These are phyloP conservation scores for Prosopis cineraria DNA, from an alignment of 306 rosid genomes.

Conservation along the genomic window DNA sequence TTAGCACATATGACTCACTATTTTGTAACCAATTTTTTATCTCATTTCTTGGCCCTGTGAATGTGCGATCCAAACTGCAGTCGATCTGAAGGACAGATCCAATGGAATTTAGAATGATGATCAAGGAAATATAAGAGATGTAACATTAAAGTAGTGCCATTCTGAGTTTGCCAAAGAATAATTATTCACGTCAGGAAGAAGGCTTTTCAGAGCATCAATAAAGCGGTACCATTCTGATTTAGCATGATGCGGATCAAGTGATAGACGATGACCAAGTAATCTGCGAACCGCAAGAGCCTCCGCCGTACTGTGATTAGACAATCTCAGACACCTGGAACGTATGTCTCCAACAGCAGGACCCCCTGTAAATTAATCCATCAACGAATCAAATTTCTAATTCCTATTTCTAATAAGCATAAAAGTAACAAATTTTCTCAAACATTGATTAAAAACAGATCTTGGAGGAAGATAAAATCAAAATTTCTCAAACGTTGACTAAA, in stretches of 20 bases:
- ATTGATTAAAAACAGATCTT: neutral
- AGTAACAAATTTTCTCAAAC: neutral
- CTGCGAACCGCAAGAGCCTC: slow-evolving; percentile 92
- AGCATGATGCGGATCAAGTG: slow-evolving; percentile 60
- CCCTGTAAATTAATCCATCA: slow-evolving; percentile 43
- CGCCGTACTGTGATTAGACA: slow-evolving; percentile 79
- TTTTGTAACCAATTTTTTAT: neutral
- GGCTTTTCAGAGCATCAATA: slow-evolving; percentile 5
- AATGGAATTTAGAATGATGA: neutral
- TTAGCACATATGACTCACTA: neutral
- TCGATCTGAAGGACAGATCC: neutral
- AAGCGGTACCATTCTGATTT: slow-evolving; percentile 73
- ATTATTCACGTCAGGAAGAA: neutral
- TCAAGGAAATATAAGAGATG: neutral
- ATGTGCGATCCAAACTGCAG: neutral
- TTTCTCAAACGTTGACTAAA: neutral
- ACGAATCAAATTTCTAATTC: slow-evolving; percentile 9
- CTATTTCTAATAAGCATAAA: neutral
- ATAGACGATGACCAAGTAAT: slow-evolving; percentile 85
- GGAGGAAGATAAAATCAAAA: neutral
- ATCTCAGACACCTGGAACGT: slow-evolving; percentile 89
- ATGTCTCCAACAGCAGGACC: slow-evolving; percentile 99
- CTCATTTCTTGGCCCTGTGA: neutral
- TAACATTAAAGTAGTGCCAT: neutral
- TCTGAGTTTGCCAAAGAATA: neutral